These are phyloP conservation scores for Cryptococcus wingfieldii DNA, from an alignment of 1,284 basidiomycete species.

Conservation along the genomic window DNA sequence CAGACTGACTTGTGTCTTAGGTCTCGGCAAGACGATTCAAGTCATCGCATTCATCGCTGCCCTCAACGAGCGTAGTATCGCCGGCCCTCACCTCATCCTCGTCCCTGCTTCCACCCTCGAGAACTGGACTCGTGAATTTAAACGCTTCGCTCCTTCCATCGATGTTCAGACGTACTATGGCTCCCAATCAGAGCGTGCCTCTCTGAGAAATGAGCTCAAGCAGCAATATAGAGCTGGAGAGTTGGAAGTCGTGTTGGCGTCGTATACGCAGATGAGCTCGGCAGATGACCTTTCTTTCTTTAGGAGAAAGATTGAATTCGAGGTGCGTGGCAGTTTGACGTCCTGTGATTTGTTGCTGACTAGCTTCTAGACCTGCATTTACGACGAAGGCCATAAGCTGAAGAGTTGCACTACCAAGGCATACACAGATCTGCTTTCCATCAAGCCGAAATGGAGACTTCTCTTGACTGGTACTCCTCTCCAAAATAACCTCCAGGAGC, in stretches of 20 bases:
- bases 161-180: slow-evolving; percentile 92
- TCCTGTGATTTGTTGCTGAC: neutral
- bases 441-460: slow-evolving; percentile 81
- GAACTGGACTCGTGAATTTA: slow-evolving; percentile 97
- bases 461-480: slow-evolving; percentile 94
- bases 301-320: slow-evolving; percentile 76
- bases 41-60: slow-evolving; percentile 95
- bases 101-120: slow-evolving; percentile 96
- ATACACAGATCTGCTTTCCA: slow-evolving; percentile 81
- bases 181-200: slow-evolving; percentile 77
- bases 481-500: slow-evolving; percentile 73
- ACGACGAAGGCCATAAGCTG: slow-evolving; percentile 91
- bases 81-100: slow-evolving; percentile 87
- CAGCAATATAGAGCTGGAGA: slow-evolving; percentile 59
- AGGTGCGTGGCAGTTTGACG: slow-evolving; percentile 47
- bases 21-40: slow-evolving; percentile 96
- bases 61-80: slow-evolving; percentile 64
- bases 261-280: slow-evolving; percentile 88
- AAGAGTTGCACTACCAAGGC: slow-evolving; percentile 97
- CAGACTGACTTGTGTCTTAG: slow-evolving; percentile 47
- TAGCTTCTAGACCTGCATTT: slow-evolving; percentile 68
- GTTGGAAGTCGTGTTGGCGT: slow-evolving; percentile 92
- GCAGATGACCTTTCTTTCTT: slow-evolving; percentile 88
- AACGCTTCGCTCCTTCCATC: slow-evolving; percentile 78
- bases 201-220: slow-evolving; percentile 63